These are phyloP conservation scores for Eimeria zaria DNA, from an alignment of 169 alveolate genomes.

Conservation along the genomic window DNA sequence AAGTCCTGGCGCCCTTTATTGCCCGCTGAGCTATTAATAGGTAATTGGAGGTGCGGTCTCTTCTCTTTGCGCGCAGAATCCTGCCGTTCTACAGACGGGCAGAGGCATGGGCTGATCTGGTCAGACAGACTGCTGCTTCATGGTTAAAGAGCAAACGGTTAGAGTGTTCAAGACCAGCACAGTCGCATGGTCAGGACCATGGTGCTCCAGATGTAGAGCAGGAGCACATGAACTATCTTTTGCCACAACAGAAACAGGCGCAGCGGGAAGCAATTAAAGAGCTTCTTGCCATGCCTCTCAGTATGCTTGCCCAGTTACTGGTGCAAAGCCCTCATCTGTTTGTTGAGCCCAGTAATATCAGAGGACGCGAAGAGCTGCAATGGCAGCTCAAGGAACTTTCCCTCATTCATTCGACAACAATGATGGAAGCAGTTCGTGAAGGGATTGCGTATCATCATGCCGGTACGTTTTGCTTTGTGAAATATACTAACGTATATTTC, in stretches of 20 bases:
- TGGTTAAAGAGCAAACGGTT: neutral
- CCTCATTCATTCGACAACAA: constrained; percentile 3
- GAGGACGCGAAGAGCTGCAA: constrained; percentile 68
- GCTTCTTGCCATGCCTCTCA: constrained; percentile 68
- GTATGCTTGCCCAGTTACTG: constrained; percentile 64
- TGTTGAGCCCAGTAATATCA: constrained; percentile 19
- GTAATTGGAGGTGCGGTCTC: too few relatives aligned
- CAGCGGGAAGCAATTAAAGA: constrained; percentile 43
- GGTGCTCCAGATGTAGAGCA: neutral
- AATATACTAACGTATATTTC: too few relatives aligned
- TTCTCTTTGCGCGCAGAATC: constrained; percentile 11
- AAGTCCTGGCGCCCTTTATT: neutral
- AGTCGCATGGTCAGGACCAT: neutral
- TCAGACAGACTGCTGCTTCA: constrained; percentile 33
- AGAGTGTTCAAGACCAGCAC: neutral
- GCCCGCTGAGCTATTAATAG: neutral
- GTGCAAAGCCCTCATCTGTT: constrained; percentile 60
- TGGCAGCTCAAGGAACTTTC: constrained; percentile 64
- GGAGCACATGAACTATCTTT: neutral
- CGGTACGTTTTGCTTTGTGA: neutral
- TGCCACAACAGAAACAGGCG: constrained; percentile 58
- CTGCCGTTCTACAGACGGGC: constrained; percentile 72
- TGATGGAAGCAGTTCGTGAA: constrained; percentile 70
- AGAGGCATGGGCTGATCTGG: constrained; percentile 73
- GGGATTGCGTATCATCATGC: constrained; percentile 93